These are phyloP conservation scores for Zea luxurians DNA, from an alignment of 176 grass and related monocot species.

Conservation along the genomic window DNA sequence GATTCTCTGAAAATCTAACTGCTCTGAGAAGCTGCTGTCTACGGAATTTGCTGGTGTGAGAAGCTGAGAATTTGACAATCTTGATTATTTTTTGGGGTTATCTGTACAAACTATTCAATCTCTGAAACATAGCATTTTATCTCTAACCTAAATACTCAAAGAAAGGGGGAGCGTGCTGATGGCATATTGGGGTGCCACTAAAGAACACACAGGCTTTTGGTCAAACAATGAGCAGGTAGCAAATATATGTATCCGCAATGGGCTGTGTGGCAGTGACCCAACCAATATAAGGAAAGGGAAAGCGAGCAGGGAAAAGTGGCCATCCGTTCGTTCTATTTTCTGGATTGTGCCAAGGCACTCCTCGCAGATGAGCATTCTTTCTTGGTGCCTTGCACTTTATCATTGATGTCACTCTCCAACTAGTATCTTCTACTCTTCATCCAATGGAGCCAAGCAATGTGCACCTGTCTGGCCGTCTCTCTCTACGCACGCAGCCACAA, in stretches of 20 bases:
- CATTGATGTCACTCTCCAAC: too few species aligned
- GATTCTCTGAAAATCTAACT: too few species aligned
- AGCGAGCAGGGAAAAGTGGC: conserved; percentile 30
- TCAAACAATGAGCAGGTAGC: conserved; percentile 47
- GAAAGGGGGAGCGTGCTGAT: conserved; percentile 16
- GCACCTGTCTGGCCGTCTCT: neutral
- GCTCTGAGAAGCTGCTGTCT: too few species aligned
- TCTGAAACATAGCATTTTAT: too few species aligned
- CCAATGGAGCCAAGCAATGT: conserved; percentile 33
- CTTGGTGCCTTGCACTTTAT: conserved; percentile 37
- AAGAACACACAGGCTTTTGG: conserved; percentile 41
- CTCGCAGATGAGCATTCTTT: conserved; percentile 30
- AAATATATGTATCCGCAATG: conserved; percentile 37
- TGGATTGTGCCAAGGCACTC: conserved; percentile 34
- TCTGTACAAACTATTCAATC: too few species aligned
- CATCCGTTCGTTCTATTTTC: conserved; percentile 33
- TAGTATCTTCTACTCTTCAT: too few species aligned
- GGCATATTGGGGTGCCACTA: conserved; percentile 51
- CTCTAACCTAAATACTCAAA: too few species aligned
- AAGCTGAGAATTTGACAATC: too few species aligned
- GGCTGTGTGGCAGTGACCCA: conserved; percentile 52
- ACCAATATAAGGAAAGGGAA: conserved; percentile 40
- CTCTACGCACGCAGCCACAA: conserved; percentile 14
- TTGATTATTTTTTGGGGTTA: too few species aligned
- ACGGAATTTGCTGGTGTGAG: too few species aligned